Conservation (phyloP, 2,329 filamentous ascomycete genomes). For the Colletotrichum sp. region DNA sequence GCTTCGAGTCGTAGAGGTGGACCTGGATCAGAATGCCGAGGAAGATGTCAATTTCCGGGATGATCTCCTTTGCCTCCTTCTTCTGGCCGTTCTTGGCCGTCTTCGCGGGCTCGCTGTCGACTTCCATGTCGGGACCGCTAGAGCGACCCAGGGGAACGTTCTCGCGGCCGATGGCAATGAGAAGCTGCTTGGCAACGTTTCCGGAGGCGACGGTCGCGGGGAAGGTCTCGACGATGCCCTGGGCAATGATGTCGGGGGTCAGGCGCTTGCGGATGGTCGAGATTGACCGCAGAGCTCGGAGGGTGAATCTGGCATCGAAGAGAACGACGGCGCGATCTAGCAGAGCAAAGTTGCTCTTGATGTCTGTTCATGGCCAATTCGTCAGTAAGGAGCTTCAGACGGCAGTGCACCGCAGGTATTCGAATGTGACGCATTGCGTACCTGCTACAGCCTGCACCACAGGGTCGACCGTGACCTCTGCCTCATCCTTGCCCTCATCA, state of each 20-base stretch:
- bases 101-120: slow-evolving; percentile 66
- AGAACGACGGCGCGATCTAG: slow-evolving; percentile 90
- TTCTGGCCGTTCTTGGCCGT: slow-evolving; percentile 60
- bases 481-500: slow-evolving; percentile 56
- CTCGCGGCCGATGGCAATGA: slow-evolving; percentile 72
- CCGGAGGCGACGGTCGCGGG: slow-evolving; percentile 65
- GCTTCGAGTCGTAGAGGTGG: slow-evolving; percentile 84
- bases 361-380: slow-evolving; percentile 64
- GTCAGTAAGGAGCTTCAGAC: slow-evolving; percentile 22
- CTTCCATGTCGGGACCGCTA: slow-evolving; percentile 71
- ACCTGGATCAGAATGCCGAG: slow-evolving; percentile 87
- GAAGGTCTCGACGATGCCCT: slow-evolving; percentile 83
- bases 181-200: slow-evolving; percentile 70
- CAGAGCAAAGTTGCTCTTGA: slow-evolving; percentile 91
- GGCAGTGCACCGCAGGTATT: not conserved
- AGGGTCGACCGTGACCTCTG: slow-evolving; percentile 64
- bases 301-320: slow-evolving; percentile 94
- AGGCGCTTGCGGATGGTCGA: slow-evolving; percentile 93
- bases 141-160: slow-evolving; percentile 66
- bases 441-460: slow-evolving; percentile 64
- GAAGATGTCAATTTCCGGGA: slow-evolving; percentile 90
- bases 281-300: slow-evolving; percentile 92
- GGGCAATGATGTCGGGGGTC: slow-evolving; percentile 78
- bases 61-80: slow-evolving; percentile 75
- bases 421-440: slow-evolving; percentile 36